Conservation (phyloP, 768 basidiomycete genomes). For the Mycena epipterygia region DNA sequence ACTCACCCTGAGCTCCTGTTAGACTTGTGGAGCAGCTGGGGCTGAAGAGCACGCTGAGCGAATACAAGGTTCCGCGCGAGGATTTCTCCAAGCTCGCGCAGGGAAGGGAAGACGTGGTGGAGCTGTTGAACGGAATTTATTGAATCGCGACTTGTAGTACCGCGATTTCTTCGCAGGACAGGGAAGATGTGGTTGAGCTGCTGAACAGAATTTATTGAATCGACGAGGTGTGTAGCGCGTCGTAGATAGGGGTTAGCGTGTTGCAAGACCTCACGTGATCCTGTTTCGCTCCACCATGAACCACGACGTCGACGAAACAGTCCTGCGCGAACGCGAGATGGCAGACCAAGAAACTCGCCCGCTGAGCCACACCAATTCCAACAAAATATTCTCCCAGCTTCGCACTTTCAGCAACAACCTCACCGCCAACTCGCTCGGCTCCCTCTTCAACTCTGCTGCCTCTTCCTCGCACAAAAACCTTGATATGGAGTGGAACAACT, state of each 20-base stretch:
- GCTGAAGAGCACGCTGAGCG: conserved; percentile 66
- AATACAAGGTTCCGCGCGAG: conserved; percentile 74
- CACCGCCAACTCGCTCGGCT: conserved; percentile 5
- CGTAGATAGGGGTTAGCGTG: background rate
- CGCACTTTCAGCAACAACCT: conserved; percentile 20
- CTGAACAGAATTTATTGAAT: conserved; percentile 55
- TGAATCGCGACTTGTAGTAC: no score
- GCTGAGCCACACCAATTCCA: background rate
- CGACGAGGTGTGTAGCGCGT: no score
- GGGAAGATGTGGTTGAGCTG: conserved; percentile 61
- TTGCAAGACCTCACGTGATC: background rate
- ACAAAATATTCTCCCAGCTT: conserved; percentile 22
- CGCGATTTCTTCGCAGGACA: no score
- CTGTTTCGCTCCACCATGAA: background rate
- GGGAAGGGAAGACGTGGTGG: conserved; percentile 59
- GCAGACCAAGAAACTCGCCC: conserved; percentile 9
- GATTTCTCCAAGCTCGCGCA: conserved; percentile 69
- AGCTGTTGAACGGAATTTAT: conserved; percentile 61
- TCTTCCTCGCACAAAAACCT: conserved; percentile 10
- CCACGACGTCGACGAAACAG: background rate
- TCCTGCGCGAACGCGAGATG: conserved; percentile 3
- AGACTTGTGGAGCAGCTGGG: conserved; percentile 75
- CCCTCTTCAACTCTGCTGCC: conserved; percentile 27
- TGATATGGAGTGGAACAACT: background rate
- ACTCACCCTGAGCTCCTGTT: no score